phyloP scores from a whole-genome alignment of 345 rosid genomes.

The Euclidium syriacum region DNA sequence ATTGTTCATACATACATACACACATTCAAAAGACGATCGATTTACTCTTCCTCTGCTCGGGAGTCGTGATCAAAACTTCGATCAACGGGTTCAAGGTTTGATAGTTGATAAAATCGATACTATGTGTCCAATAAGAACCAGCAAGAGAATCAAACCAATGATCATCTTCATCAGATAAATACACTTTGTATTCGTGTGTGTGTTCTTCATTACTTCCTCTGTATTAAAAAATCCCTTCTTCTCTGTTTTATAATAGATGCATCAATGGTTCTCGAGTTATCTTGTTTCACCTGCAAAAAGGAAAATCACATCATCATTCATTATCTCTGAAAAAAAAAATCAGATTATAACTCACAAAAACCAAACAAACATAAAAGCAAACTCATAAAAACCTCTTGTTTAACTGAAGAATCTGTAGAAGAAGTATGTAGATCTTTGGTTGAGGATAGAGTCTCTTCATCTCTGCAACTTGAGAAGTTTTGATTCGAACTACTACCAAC shows the following conservation, averaged over 20 bases:
- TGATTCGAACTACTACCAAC: slow-evolving; percentile 9
- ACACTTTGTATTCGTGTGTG: neutral
- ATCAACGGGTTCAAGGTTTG: too few relatives aligned
- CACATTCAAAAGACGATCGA: too few relatives aligned
- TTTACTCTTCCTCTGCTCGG: neutral
- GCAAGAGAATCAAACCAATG: slow-evolving; percentile 15
- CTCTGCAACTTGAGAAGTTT: neutral
- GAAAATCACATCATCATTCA: neutral
- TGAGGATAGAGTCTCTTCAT: too few relatives aligned
- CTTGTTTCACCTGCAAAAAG: slow-evolving; percentile 10
- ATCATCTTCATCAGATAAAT: slow-evolving; percentile 7
- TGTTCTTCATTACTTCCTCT: slow-evolving; percentile 1
- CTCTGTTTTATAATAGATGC: slow-evolving; percentile 6
- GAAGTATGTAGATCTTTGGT: too few relatives aligned
- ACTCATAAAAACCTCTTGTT: too few relatives aligned
- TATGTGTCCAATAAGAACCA: slow-evolving; percentile 3
- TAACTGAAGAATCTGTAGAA: too few relatives aligned
- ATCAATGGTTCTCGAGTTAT: neutral
- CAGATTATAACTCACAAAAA: too few relatives aligned
- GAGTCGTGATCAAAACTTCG: neutral
- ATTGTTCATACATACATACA: too few relatives aligned
- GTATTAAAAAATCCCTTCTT: neutral
- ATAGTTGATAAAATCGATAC: neutral
- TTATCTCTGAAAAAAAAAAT: too few relatives aligned
- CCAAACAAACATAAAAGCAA: too few relatives aligned